Evolutionary conservation across 768 basidiomycete genomes (phyloP).

Genomic region (Tricholoma matsutake): DNA sequence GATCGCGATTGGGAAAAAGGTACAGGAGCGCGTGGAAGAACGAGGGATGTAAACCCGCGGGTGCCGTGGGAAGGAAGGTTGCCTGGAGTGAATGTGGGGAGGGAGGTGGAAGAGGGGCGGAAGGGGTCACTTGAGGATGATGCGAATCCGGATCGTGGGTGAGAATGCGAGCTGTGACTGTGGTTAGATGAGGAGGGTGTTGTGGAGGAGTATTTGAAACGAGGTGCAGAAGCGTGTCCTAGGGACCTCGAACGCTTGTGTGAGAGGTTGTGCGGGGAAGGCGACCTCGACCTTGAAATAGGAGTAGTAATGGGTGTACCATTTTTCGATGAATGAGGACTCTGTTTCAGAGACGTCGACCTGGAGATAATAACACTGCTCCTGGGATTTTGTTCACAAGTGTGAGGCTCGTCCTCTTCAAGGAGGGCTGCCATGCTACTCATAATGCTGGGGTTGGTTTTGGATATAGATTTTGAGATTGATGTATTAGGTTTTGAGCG

Average conservation of each 20-base stretch:
- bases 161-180: slow-evolving; percentile 8
- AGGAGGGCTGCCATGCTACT: slow-evolving; percentile 51
- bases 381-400: slow-evolving; percentile 11
- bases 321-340: neutral
- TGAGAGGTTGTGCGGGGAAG: slow-evolving; percentile 4
- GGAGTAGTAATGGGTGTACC: slow-evolving; percentile 3
- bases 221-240: slow-evolving; percentile 6
- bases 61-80: slow-evolving; percentile 52
- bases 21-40: slow-evolving; percentile 49
- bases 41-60: slow-evolving; percentile 52
- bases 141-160: slow-evolving; percentile 15
- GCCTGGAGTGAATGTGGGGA: slow-evolving; percentile 27
- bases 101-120: slow-evolving; percentile 15
- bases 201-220: neutral
- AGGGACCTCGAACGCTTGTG: slow-evolving; percentile 20
- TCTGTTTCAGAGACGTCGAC: slow-evolving; percentile 5
- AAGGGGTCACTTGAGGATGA: slow-evolving; percentile 23
- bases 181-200: slow-evolving; percentile 9
- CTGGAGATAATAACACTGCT: slow-evolving; percentile 22
- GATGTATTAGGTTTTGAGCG: slow-evolving; percentile 19
- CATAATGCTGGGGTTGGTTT: slow-evolving; percentile 41
- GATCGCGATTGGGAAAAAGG: slow-evolving; percentile 26
- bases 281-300: slow-evolving; percentile 3
- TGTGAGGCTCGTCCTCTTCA: slow-evolving; percentile 45
- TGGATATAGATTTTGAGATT: slow-evolving; percentile 28